Base-by-base conservation (phyloP, 768 basidiomycete species). In the Terana coerulea region DNA sequence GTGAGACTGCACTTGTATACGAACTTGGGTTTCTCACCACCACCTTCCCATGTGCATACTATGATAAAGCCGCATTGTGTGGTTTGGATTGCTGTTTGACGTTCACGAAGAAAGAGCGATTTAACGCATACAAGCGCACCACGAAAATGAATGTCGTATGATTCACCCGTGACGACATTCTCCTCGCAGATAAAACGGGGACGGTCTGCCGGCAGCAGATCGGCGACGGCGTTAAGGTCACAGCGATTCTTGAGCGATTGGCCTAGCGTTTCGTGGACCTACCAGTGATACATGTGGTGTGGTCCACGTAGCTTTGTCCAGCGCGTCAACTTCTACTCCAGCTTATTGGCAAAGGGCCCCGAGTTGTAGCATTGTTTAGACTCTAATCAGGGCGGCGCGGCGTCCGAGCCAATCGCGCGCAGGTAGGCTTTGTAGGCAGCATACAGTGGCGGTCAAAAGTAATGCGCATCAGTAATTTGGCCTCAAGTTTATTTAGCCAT, bases 251-350 rank as follows among this genome's bases (percentile, higher is more conserved):
- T 58, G 56, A 61, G 73, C 1, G 71, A 72, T 0, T 73, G 59
- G 0, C 58, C 62, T 1, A 73, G 62, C 0, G 40, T 64, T 67
- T 57, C 40, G 9, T n/a, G 39, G 15, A 55, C n/a, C 56, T 56
- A 43, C 7, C 35, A 48, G 4, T 14, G 10, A 21, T 9, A 2
- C 10, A 40, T 3, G 1, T 9, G 1, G 14, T 30, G 31, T 0
- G 65, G 54, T 0, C 70, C 69, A 1, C 61, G 59, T 0, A 70
- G 54, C 50, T 74, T 75, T 1, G 68, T 70, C 73, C 74, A 74
- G 15, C 54, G 47, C 1, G 67, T 71, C n/a, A 75, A 22, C 55
- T 72, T 69, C 72, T 69, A 75, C 29, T 74, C 70, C 1, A 72
- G 34, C 43, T 68, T 46, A 1, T 67, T 68, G 0, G 19, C 14